Base-by-base conservation (phyloP, 805 yeast species). In the Candida xyloterini region DNA sequence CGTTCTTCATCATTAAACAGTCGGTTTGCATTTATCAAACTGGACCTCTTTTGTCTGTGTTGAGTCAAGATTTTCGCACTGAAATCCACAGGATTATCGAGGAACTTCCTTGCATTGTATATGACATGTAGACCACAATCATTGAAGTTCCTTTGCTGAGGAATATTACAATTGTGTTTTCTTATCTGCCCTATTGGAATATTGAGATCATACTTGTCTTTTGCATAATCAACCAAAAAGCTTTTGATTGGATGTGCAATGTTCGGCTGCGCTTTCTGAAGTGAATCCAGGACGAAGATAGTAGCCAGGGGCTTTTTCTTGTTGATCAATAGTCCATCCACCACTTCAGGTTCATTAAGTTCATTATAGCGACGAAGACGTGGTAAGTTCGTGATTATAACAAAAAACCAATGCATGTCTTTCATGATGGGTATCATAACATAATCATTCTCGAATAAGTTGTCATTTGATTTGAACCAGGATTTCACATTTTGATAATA, bases 41-140 rank as follows among this genome's bases (percentile, higher is more conserved):
- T 38, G 4, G 35, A 25, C 13, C 47, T 32, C 22, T 45, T 42
- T 18, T 45, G 43, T 21, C 40, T 41, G 40, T 47, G 53, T 10
- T 43, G 47, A 15, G 37, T 27, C 10, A 57, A 42, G 15, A 59
- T 47, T 15, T 44, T 43, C 9, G 38, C 35, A 14, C 39, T 35
- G 36, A 86, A 80, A 16, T 57, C 66, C 0, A 50, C 50, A 0
- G 79, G 76, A 27, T 74, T 61, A 16, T 65, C 63, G 32, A 82
- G 66, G 61, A 86, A 80, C 46, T 73, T 76, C 41, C 69, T 66
- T 10, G 81, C 71, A 51, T 84, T 89, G 50, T 81, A 81, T 11
- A 93, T 81, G 2, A 91, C 85, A 63, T 86, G 96, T 15, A 93
- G 78, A 1, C 99, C 99, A 66, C 99, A 93, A 59, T 93, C 99